Evolutionary conservation across 2,329 filamentous ascomycete species (phyloP), one percentile per base, ranked within the genome.

Genomic region (Tetracladium maxilliforme): DNA sequence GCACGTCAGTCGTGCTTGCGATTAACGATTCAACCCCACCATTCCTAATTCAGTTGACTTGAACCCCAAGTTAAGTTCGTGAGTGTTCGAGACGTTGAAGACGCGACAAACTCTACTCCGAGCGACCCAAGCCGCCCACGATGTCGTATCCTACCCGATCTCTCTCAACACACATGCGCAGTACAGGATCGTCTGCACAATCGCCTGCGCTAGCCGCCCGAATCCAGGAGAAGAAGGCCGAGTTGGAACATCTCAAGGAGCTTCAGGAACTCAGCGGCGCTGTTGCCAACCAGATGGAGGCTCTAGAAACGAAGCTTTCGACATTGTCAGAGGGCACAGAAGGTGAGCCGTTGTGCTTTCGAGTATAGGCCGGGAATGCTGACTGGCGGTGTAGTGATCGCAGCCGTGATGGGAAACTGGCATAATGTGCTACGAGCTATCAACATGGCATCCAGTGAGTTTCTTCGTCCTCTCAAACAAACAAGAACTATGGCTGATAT

Each of bases 401-500:
- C 82, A 19, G 67, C 75, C n/a, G 81, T 92, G 13, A 59, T 92
- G 45, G 69, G 75, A 26, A 92, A 90, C 47, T 92, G 82, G 82
- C 77, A 86, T 48, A 86, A 82, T 39, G 81, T 92, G 35, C 61
- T 92, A 31, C 64, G 77, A 35, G 80, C 80, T 21, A 86, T 92
- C 42, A 78, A 78, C 43, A 86, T 90, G 78, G 82, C 82, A 33
- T 86, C 78, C 31, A 65, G 80, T 86, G 61, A 43, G 70, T 54
- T 15, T 28, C n/a, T n/a, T n/a, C n/a, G 9, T 11, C 27, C 8
- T 19, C 19, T 18, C 16, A 21, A 10, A 14, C 32, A 25, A 31
- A 10, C n/a, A 26, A 25, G 19, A 23, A 29, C 29, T 31, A 24
- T 30, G 29, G 29, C 40, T 34, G 25, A 25, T 25, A 9, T 19